These are phyloP conservation scores for Vitis riparia DNA, from an alignment of 164 flowering plant species.

Conservation along the genomic window DNA sequence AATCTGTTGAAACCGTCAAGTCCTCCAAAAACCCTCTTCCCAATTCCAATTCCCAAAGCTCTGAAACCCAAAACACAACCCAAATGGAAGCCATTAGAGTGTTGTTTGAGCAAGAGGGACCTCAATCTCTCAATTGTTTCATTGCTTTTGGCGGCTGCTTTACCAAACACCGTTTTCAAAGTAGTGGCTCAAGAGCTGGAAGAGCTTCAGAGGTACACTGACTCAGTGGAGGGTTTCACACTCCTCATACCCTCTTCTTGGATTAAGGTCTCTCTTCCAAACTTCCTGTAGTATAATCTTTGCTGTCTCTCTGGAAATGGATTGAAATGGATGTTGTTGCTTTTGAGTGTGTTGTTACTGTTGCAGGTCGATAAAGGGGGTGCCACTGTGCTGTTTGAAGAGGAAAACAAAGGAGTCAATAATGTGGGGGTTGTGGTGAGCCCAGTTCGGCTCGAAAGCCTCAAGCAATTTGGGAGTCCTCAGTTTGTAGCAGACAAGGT, in stretches of 20 bases:
- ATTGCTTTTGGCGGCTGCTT: constrained; percentile 18
- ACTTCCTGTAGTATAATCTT: neutral
- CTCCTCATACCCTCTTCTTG: constrained; percentile 84
- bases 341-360: neutral
- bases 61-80: too few species aligned
- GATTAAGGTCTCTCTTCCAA: constrained; percentile 38
- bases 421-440: constrained; percentile 82
- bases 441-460: constrained; percentile 69
- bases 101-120: constrained; percentile 26
- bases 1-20: too few species aligned
- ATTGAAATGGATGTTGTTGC: neutral
- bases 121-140: constrained; percentile 26
- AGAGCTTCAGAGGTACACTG: constrained; percentile 69
- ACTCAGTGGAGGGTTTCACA: constrained; percentile 72
- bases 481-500: constrained; percentile 89
- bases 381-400: constrained; percentile 82
- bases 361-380: constrained; percentile 90
- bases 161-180: neutral
- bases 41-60: too few species aligned
- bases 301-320: neutral
- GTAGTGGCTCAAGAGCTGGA: constrained; percentile 31
- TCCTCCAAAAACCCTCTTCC: too few species aligned
- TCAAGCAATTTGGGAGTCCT: constrained; percentile 78
- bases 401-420: constrained; percentile 58
- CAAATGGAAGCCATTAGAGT: too few species aligned